These are phyloP conservation scores for Aspergillus sclerotiicarbonarius DNA, from an alignment of 495 filamentous ascomycete species.

Conservation along the genomic window DNA sequence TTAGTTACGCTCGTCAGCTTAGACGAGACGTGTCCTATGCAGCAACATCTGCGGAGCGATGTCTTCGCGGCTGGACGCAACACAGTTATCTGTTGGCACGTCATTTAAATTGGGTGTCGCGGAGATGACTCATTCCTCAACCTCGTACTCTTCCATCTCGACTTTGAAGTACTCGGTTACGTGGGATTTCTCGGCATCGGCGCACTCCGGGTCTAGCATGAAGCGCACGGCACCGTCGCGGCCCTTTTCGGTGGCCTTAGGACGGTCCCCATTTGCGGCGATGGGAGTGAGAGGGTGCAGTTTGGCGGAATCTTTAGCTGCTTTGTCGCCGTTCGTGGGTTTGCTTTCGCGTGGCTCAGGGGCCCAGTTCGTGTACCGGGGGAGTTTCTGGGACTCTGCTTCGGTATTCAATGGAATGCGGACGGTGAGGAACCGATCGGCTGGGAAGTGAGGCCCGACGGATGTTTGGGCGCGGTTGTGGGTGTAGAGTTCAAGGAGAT, in stretches of 20 bases:
- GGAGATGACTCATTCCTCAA: conserved; percentile 26
- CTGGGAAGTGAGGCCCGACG: conserved; percentile 65
- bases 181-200: conserved; percentile 63
- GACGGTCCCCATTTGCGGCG: conserved; percentile 45
- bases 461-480: conserved; percentile 71
- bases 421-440: conserved; percentile 75
- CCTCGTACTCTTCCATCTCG: conserved; percentile 69
- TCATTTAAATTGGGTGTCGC: background rate
- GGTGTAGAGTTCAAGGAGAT: conserved; percentile 83
- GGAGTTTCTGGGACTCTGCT: conserved; percentile 51
- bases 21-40: too few species aligned
- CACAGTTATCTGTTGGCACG: background rate
- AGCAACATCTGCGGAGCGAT: too few species aligned
- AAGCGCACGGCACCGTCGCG: conserved; percentile 82
- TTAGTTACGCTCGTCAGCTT: too few species aligned
- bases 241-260: conserved; percentile 50
- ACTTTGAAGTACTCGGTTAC: conserved; percentile 69
- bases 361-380: conserved; percentile 50
- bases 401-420: conserved; percentile 85
- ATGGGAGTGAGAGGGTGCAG: conserved; percentile 30
- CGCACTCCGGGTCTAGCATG: conserved; percentile 79
- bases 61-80: too few species aligned
- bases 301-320: conserved; percentile 11
- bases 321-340: conserved; percentile 29
- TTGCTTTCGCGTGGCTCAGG: conserved; percentile 13